These are phyloP conservation scores for Cryphonectria carpinicola DNA, from an alignment of 2,329 filamentous ascomycete genomes.

Conservation along the genomic window DNA sequence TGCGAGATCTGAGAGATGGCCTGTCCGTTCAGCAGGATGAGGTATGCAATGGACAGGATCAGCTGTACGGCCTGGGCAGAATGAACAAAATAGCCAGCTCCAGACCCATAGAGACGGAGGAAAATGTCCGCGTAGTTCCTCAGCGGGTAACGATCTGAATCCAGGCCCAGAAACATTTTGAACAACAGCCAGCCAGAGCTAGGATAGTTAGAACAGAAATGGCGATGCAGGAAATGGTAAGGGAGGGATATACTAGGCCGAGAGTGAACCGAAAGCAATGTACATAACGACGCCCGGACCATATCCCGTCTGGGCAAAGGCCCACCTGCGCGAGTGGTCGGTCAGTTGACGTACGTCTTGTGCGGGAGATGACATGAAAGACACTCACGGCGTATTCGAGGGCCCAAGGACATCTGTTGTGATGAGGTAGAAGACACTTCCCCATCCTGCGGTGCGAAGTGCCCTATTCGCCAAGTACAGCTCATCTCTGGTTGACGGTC, in stretches of 20 bases:
- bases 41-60: conserved; percentile 49
- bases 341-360: background rate
- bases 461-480: conserved; percentile 1
- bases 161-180: conserved; percentile 6
- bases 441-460: conserved; percentile 11
- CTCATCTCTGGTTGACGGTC: background rate
- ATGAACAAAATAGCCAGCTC: conserved; percentile 6
- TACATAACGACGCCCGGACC: conserved; percentile 10
- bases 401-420: conserved; percentile 8
- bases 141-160: conserved; percentile 7
- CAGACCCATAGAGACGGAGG: background rate
- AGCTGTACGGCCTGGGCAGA: conserved; percentile 11
- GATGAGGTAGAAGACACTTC: conserved; percentile 12
- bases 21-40: conserved; percentile 48
- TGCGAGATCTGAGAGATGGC: conserved; percentile 34
- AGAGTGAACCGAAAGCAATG: background rate
- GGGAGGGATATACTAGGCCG: conserved; percentile 9
- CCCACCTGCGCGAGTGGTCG: background rate
- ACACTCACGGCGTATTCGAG: background rate
- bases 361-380: too few relatives aligned
- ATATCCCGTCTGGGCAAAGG: conserved; percentile 10
- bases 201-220: background rate
- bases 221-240: rapidly evolving
- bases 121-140: conserved; percentile 11
- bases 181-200: conserved; percentile 10